Evolutionary conservation across 140 eudicot species (phyloP).

Genomic region (Eryngium alpinum): DNA sequence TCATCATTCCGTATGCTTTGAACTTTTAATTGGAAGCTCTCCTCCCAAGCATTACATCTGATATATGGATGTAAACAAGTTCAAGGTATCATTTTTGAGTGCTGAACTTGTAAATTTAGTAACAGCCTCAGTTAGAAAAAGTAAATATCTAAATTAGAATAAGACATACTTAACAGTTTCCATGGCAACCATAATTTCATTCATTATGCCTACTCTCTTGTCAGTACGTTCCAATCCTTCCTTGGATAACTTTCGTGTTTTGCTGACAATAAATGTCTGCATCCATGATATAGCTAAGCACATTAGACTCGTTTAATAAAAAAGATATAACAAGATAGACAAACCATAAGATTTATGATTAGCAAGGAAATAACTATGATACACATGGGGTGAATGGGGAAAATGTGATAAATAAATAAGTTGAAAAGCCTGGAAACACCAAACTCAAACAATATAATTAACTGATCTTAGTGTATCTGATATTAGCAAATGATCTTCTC

Average conservation of each 20-base stretch:
- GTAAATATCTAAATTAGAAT: not conserved
- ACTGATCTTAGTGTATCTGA: not conserved
- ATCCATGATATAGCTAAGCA: constrained; percentile 17
- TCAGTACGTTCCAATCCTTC: constrained; percentile 90
- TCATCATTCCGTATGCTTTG: constrained; percentile 66
- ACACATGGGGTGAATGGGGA: not conserved
- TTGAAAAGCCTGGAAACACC: not conserved
- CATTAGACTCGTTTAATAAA: not conserved
- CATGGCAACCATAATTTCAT: constrained; percentile 89
- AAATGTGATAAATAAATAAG: not conserved
- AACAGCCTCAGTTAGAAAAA: not conserved
- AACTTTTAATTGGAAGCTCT: constrained; percentile 73
- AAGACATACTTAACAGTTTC: constrained; percentile 80
- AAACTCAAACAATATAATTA: not conserved
- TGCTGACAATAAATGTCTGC: constrained; percentile 76
- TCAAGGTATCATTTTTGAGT: not conserved
- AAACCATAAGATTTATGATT: not conserved
- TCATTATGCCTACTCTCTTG: constrained; percentile 94
- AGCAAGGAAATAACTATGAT: not conserved
- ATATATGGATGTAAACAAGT: constrained; percentile 14
- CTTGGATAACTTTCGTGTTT: constrained; percentile 75
- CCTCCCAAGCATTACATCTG: constrained; percentile 99
- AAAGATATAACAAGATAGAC: not conserved
- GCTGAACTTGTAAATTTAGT: not conserved
- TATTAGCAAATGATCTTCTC: not conserved